Conservation (phyloP, 495 filamentous ascomycete genomes). For the Coniosporium apollinis region DNA sequence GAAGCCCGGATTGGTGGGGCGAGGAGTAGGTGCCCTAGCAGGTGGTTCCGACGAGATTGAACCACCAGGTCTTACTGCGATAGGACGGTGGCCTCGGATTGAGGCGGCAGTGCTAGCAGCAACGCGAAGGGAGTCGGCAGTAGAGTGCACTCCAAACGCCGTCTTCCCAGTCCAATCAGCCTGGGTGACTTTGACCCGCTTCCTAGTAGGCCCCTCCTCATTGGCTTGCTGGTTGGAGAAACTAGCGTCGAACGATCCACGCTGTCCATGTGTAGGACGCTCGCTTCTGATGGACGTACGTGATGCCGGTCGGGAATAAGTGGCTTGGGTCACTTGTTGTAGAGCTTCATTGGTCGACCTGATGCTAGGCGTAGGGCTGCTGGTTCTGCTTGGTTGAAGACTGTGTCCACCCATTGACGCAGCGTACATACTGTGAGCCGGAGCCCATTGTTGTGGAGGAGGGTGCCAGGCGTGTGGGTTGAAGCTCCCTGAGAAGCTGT, state of each 20-base stretch:
- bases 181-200: constrained; percentile 56
- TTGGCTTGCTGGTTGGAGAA: neutral
- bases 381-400: constrained; percentile 18
- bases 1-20: too few relatives aligned
- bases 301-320: constrained; percentile 15
- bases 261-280: neutral
- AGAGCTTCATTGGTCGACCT: constrained; percentile 14
- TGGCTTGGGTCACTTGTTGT: constrained; percentile 12
- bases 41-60: constrained; percentile 59
- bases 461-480: constrained; percentile 55
- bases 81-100: constrained; percentile 67
- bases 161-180: constrained; percentile 50
- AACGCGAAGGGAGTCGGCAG: constrained; percentile 63
- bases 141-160: constrained; percentile 48
- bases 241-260: neutral
- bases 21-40: constrained; percentile 66
- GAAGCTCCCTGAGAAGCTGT: constrained; percentile 46
- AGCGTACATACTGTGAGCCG: neutral
- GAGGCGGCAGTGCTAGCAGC: constrained; percentile 77
- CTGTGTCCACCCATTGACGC: constrained; percentile 8
- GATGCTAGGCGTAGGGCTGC: constrained; percentile 26
- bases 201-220: constrained; percentile 33
- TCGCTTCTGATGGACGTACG: constrained; percentile 19
- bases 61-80: constrained; percentile 44
- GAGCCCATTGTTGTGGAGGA: neutral